A percentile compares a stretch with the other conserved stretches of the same genome.
Evolutionary conservation across 2,329 filamentous ascomycete species (phyloP).

Genomic region (Fusarium sp.): DNA sequence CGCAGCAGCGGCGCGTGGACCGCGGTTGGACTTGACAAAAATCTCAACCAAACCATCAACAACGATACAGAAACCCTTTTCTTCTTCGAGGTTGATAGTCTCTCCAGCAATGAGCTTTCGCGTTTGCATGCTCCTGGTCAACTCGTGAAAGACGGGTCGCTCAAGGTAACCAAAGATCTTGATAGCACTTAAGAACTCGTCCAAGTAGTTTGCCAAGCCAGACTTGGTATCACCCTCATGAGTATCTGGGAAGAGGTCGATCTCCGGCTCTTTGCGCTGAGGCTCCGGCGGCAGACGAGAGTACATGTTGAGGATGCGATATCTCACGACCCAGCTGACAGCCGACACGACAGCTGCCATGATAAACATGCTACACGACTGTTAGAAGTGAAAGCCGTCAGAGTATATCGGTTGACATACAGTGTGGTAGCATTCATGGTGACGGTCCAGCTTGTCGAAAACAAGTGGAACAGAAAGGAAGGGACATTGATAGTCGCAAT

Average conservation of each 20-base stretch:
- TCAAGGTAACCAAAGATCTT: constrained; percentile 99
- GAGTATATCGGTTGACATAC: constrained; percentile 61
- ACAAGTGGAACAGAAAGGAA: constrained; percentile 87
- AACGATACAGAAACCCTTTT: constrained; percentile 97
- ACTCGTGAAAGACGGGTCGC: constrained; percentile 95
- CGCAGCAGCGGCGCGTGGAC: constrained; percentile 54
- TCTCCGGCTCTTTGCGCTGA: constrained; percentile 92
- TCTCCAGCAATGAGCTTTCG: constrained; percentile 95
- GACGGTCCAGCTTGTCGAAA: constrained; percentile 93
- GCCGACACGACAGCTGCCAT: constrained; percentile 82
- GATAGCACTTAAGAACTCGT: constrained; percentile 98
- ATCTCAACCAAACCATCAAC: constrained; percentile 97
- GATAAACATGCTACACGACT: constrained; percentile 74
- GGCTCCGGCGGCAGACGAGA: constrained; percentile 92
- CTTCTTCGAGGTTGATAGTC: constrained; percentile 93
- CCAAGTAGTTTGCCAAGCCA: constrained; percentile 93
- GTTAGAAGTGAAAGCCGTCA: constrained; percentile 25
- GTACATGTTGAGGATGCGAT: constrained; percentile 98
- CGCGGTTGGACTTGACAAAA: constrained; percentile 89
- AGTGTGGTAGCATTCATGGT: constrained; percentile 99
- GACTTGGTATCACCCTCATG: constrained; percentile 91
- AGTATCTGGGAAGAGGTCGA: constrained; percentile 94
- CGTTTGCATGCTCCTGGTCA: constrained; percentile 98
- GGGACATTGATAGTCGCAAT: constrained; percentile 91
- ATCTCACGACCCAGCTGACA: constrained; percentile 92